Base-by-base conservation (phyloP, 345 rosid species). In the Hypericum perforatum region DNA sequence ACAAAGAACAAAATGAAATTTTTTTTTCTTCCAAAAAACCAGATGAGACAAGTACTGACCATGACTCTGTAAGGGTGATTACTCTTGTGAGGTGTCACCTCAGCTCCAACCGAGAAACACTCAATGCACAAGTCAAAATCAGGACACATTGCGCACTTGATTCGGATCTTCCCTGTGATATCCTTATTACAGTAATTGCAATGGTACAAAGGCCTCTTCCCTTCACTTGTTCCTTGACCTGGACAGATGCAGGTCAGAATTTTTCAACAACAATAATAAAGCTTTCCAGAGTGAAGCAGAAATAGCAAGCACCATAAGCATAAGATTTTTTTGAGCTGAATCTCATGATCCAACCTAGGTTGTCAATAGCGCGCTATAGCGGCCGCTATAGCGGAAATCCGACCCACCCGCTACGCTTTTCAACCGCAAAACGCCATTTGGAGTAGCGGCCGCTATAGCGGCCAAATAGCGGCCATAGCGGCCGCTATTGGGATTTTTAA, bases 171-270 rank as follows among this genome's bases (percentile, higher is more conserved):
- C 59, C 97, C 97, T 0, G 91, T 80, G 56, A 92, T 76, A 54
- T 92, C 98, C 73, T 92, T 92, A 74, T 92, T 82, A 76, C 98
- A 92, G 56, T 92, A 92, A 67, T 92, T 90, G 57, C 98, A 92
- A 77, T 88, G 95, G 72, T 85, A 92, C n/a, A 74, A 59, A 53
- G 89, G 82, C 75, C 64, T 77, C 64, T 90, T 90, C 70, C 97
- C 94, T 48, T 90, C 97, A 58, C 76, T 54, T 0, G 75, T 39
- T 69, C 91, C 95, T 77, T 71, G 82, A 75, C 89, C 97, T 88
- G 70, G 45, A 22, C 32, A 22, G 32, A 22, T 22, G 4, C 1
- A 22, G 32, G 32, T 22, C 32, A 1, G 32, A 22, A 22, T 22
- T 22, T 22, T 22, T 22, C 32, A 1, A 4, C 32, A 22, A 22